phyloP scores from a whole-genome alignment of 2,329 filamentous ascomycete species.

The Xylaria sp. region DNA sequence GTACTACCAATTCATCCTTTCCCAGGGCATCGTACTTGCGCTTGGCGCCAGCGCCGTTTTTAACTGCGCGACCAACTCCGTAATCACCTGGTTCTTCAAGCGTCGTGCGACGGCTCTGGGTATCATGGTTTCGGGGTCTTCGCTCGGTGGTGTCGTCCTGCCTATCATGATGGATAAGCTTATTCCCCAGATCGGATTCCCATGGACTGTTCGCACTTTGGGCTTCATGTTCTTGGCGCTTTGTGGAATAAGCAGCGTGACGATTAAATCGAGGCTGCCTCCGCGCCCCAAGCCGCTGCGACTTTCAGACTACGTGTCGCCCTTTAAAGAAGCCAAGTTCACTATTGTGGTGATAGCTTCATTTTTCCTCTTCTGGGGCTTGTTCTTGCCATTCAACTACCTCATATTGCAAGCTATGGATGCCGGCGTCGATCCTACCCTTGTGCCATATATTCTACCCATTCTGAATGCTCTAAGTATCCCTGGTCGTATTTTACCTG shows the following conservation, averaged over 20 bases:
- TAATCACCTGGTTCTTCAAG: constrained; percentile 30
- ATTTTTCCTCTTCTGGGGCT: constrained; percentile 31
- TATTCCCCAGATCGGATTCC: constrained; percentile 54
- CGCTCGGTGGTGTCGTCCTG: constrained; percentile 64
- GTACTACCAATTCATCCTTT: constrained; percentile 56
- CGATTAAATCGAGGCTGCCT: constrained; percentile 52
- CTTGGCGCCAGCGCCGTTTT: constrained; percentile 44
- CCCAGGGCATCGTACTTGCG: constrained; percentile 50
- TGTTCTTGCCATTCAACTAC: constrained; percentile 34
- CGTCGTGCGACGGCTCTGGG: constrained; percentile 18
- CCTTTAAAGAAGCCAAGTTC: constrained; percentile 55
- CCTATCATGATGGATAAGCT: constrained; percentile 66
- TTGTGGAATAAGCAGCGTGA: constrained; percentile 46
- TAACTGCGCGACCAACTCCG: constrained; percentile 25
- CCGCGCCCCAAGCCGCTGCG: constrained; percentile 54
- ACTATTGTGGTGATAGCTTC: constrained; percentile 15
- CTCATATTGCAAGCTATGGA: constrained; percentile 26
- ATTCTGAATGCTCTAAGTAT: constrained; percentile 38
- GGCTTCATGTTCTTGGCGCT: constrained; percentile 53
- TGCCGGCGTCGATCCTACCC: constrained; percentile 7
- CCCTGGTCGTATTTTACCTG: constrained; percentile 61
- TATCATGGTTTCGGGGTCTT: constrained; percentile 56
- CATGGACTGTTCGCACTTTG: constrained; percentile 53
- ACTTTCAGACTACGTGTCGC: constrained; percentile 58
- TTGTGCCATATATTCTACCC: constrained; percentile 30